These are phyloP conservation scores for Phytopythium chamaehyphon DNA, from an alignment of 352 stramenopile species.

Conservation along the genomic window DNA sequence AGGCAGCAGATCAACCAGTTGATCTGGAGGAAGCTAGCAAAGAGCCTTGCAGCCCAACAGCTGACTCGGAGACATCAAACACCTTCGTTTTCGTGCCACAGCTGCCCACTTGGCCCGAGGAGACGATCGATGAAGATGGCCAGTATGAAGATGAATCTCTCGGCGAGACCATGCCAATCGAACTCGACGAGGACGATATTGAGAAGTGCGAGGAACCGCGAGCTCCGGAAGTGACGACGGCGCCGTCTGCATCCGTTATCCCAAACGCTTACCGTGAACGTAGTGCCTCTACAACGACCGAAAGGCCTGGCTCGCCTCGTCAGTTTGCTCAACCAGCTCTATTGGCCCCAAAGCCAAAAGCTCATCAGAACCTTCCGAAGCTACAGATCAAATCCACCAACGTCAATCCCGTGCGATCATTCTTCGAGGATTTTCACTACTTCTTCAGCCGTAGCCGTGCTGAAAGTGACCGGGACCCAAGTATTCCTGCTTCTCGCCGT, in stretches of 20 bases:
- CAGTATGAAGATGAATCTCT: conserved; percentile 3
- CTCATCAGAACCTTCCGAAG: conserved; percentile 23
- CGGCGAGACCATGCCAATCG: not conserved
- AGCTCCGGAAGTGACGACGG: not conserved
- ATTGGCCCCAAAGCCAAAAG: not conserved
- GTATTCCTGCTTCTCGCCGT: too few species aligned
- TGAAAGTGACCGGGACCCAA: too few species aligned
- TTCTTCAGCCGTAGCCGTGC: conserved; percentile 5
- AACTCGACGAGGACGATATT: conserved; percentile 8
- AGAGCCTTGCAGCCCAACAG: conserved; percentile 1
- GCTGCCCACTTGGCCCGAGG: conserved; percentile 4
- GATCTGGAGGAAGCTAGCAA: not conserved
- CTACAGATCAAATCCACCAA: conserved; percentile 25
- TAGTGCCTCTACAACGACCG: not conserved
- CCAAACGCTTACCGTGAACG: not conserved
- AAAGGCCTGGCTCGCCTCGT: not conserved
- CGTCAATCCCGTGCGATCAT: conserved; percentile 29
- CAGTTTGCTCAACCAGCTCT: not conserved
- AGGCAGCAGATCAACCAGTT: not conserved
- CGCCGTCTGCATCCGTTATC: not conserved
- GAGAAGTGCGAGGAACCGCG: conserved; percentile 2
- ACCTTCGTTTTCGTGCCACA: not conserved
- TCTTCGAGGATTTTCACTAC: conserved; percentile 51
- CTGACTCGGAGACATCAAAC: not conserved
- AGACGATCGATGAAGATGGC: conserved; percentile 7